Conservation (phyloP, 2,329 filamentous ascomycete genomes). For the Penicillium glabrum region DNA sequence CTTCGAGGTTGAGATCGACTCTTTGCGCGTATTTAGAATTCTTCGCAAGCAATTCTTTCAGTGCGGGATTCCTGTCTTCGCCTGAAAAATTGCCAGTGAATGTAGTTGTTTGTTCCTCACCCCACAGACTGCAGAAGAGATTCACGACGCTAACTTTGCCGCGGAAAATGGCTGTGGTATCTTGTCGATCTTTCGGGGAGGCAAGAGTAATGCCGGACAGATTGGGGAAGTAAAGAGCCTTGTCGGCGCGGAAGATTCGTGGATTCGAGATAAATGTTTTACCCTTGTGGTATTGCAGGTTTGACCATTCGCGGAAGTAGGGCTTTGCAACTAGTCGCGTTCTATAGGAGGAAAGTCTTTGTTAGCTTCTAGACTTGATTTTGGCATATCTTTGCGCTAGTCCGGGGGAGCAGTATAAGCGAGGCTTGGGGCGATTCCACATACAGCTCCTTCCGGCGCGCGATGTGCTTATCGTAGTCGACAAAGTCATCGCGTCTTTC, state of each 20-base stretch:
- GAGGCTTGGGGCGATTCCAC: background rate
- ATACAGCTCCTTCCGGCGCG: constrained; percentile 73
- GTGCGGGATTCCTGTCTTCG: constrained; percentile 64
- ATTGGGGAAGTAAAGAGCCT: constrained; percentile 92
- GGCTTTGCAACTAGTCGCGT: constrained; percentile 76
- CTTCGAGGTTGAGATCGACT: constrained; percentile 86
- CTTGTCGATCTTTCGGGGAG: constrained; percentile 53
- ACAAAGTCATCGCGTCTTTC: constrained; percentile 78
- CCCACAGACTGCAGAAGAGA: constrained; percentile 83
- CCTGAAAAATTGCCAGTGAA: constrained; percentile 72
- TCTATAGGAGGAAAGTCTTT: constrained; percentile 40
- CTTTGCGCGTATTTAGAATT: constrained; percentile 62
- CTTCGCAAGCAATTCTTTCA: constrained; percentile 62
- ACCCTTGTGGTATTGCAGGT: constrained; percentile 77
- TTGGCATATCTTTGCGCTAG: background rate
- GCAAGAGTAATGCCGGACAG: constrained; percentile 75
- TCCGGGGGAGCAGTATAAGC: background rate
- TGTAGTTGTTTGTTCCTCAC: constrained; percentile 71
- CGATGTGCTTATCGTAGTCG: constrained; percentile 80
- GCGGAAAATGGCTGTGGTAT: constrained; percentile 74
- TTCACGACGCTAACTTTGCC: constrained; percentile 76
- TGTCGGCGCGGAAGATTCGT: constrained; percentile 77
- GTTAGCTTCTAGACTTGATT: background rate
- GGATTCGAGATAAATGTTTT: constrained; percentile 89
- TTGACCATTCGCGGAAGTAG: constrained; percentile 95